Base-by-base conservation (phyloP, 1,139 yeast genomes). In the Candida tetrigidarum region DNA sequence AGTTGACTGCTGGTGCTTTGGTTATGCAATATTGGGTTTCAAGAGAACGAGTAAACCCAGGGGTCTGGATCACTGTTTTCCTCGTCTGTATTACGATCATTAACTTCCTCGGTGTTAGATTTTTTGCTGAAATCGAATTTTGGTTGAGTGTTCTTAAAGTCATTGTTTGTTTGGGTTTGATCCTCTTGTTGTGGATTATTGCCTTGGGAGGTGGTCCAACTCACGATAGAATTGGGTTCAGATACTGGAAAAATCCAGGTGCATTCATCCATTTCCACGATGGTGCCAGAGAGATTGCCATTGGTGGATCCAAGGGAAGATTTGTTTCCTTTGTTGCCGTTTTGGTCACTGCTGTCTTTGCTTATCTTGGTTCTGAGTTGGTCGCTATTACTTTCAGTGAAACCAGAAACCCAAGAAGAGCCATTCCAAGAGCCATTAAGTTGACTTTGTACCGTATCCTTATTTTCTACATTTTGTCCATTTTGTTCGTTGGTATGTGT, bases 311-410 rank as follows among this genome's bases (percentile, higher is more conserved):
- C 27, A 82, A 86, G 12, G 96, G 95, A 47, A 62, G 61, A 35
- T 71, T 72, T 43, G 60, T 68, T 50, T 64, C 75, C 1, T 71
- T 69, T 48, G 38, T 40, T 12, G 60, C 69, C 23, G 75, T 76
- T 3, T 76, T 71, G 54, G 64, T 69, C 48, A 66, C 71, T 41
- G 66, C 70, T 2, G 84, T 85, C 9, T 86, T 86, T 59, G 87
- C 90, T 23, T 87, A 77, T 62, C 72, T 81, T 45, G 95, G 95
- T 60, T 82, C 90, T n/a, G 96, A 87, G 66, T 71, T 86, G 56
- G 64, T 69, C 50, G 77, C 76, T 52, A 80, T 63, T 69, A 29
- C 61, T 71, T 25, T 68, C 66, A 39, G 76, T 76, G 40, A 81
- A 76, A 57, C 65, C 74, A 43, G 60, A 62, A 43, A 66, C 42